Base-by-base conservation (phyloP, 805 yeast species). In the Saccharomycopsis javanensis region DNA sequence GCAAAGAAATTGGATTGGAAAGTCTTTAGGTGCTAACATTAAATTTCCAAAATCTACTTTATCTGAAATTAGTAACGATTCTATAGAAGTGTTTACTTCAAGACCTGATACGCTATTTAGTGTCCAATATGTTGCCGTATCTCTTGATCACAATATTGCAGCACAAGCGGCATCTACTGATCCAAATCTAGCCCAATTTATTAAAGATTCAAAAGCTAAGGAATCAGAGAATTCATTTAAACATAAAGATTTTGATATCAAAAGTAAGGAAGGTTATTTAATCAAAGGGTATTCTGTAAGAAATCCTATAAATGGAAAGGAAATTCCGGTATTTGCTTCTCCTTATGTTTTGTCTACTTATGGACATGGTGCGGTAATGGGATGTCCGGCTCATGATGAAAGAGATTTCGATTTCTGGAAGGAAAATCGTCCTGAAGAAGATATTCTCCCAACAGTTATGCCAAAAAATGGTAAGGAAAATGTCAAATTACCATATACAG, bases 321-420 rank as follows among this genome's bases (percentile, higher is more conserved):
- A 2, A 15, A 63, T 70, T 31, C 97, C 97, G 0, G 81, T 92
- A 0, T 94, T 79, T 72, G 91, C 79, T 1, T 97, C 98, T 0
- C 96, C 97, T 0, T 94, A 91, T 68, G 98, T 92, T 0, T 67
- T 92, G 35, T 82, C 86, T 3, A 72, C 79, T 3, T 92, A 92
- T 66, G 97, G 97, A 0, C 81, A 81, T 57, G 96, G 97, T 42
- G 96, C 96, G 0, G 98, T 92, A 0, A 92, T 94, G 98, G 99
- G 99, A 1, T 88, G 95, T 64, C 99, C 99, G 1, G 96, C 86
- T 0, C 97, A 91, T 68, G 98, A 94, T 69, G 73, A 75, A 50
- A 77, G 98, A 60, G 99, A 94, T 66, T 80, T 67, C 64, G 87
- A 76, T 6, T 92, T 94, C 66, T 92, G 97, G 97, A 64, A 67